These are phyloP conservation scores for Vickermania spadyakhi DNA, from an alignment of 208 protist genomes.

Conservation along the genomic window DNA sequence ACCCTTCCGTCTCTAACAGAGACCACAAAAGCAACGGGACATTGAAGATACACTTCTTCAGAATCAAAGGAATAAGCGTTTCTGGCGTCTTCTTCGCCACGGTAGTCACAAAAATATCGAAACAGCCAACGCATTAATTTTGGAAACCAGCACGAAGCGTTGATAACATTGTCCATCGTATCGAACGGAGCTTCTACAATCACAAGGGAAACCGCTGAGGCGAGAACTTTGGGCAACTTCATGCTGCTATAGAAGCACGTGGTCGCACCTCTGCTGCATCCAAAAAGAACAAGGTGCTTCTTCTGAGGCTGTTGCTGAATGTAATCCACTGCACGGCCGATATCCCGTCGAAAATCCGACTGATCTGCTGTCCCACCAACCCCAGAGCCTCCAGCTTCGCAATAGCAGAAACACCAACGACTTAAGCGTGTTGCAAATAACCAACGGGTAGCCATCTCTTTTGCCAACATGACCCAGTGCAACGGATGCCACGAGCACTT, in stretches of 20 bases:
- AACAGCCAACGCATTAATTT: conserved; percentile 61
- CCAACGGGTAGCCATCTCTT: conserved; percentile 32
- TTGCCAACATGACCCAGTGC: conserved; percentile 49
- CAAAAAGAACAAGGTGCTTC: conserved; percentile 66
- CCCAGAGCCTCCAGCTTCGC: conserved; percentile 45
- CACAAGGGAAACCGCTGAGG: conserved; percentile 66
- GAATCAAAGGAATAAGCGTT: conserved; percentile 53
- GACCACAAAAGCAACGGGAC: conserved; percentile 79
- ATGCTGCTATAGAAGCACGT: conserved; percentile 74
- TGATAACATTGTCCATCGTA: conserved; percentile 63
- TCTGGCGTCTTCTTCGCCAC: conserved; percentile 18
- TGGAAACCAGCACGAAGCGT: conserved; percentile 42
- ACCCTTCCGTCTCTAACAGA: conserved; percentile 58
- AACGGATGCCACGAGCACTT: conserved; percentile 40
- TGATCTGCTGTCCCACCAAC: conserved; percentile 57
- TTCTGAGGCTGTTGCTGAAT: conserved; percentile 10
- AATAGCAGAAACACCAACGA: conserved; percentile 35
- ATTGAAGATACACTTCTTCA: conserved; percentile 38
- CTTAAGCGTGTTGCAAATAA: conserved; percentile 38
- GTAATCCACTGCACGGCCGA: conserved; percentile 40
- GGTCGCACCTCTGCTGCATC: conserved; percentile 71
- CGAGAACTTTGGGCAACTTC: conserved; percentile 56
- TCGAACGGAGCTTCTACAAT: conserved; percentile 81
- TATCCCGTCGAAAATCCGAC: conserved; percentile 50
- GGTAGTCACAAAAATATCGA: conserved; percentile 61